Percentiles rank a stretch among this genome's conserved stretches.
Conservation (phyloP, 202 grass and related monocot species). For the Musa balbisiana region DNA sequence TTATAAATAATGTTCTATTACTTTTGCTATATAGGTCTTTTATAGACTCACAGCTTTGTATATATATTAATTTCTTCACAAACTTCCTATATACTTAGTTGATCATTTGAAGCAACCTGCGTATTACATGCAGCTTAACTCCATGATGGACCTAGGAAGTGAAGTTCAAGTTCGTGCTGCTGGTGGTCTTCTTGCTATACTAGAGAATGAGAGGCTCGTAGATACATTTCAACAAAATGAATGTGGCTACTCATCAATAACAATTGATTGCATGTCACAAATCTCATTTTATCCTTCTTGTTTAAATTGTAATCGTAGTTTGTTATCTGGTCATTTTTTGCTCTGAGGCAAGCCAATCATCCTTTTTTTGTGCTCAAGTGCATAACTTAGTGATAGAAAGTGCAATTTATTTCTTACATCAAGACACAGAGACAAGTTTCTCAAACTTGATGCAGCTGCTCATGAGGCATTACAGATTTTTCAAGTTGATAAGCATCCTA, state of each 20-base stretch:
- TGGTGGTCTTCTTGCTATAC: slow-evolving; percentile 94
- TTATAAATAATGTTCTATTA: background rate
- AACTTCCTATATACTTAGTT: background rate
- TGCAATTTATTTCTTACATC: slow-evolving; percentile 33
- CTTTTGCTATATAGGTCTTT: background rate
- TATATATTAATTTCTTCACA: background rate
- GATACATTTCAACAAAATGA: slow-evolving; percentile 75
- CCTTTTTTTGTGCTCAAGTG: background rate
- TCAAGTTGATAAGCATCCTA: slow-evolving; percentile 95
- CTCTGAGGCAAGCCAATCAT: background rate
- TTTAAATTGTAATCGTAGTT: background rate
- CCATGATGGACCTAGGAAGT: slow-evolving; percentile 97
- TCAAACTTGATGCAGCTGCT: slow-evolving; percentile 91
- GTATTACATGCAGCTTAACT: slow-evolving; percentile 78
- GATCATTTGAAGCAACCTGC: slow-evolving; percentile 2
- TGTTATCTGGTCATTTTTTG: background rate
- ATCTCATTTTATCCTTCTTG: slow-evolving; percentile 86
- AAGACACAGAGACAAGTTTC: slow-evolving; percentile 67
- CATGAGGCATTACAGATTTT: slow-evolving; percentile 94
- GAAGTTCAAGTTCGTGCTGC: slow-evolving; percentile 94
- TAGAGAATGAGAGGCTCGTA: slow-evolving; percentile 90
- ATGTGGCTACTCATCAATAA: slow-evolving; percentile 65
- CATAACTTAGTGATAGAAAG: background rate
- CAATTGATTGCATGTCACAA: slow-evolving; percentile 72
- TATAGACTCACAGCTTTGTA: background rate